Evolutionary conservation across 2,329 filamentous ascomycete species (phyloP), one percentile per base, ranked within the genome.

Genomic region (Calonectria pteridis): DNA sequence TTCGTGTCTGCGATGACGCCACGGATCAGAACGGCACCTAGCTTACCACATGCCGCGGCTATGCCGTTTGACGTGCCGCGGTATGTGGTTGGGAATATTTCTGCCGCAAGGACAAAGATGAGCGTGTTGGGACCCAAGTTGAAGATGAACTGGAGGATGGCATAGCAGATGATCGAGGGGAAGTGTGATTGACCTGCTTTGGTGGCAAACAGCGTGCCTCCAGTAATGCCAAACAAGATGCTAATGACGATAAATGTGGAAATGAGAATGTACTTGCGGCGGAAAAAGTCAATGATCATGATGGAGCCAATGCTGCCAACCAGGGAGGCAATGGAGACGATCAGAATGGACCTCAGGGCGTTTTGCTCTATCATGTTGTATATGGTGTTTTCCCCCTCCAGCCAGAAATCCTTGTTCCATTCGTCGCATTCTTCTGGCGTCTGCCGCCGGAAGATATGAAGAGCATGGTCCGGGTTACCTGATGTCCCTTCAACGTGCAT

Each of bases 1-100:
- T 10, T 6, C 6, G 59, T 64, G 6, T 4, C 11, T 18, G 53
- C 28, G 28, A 69, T 69, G 16, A 69, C n/a, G 4, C 35, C 55
- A 5, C 79, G 79, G 13, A 80, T 75, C 14, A 80, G 67, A 14
- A 83, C 75, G 9, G 82, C 81, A 6, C 82, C 82, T 10, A 82
- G 35, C 70, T 83, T 83, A 0, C 82, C 82, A 1, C 72, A 67
- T 4, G 81, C 82, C 10, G 82, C 82, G 1, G 81, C 77, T 33
- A 83, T 74, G 13, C 82, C 82, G 63, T 82, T 81, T 51, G 80
- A 81, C 1, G 81, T 82, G 10, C 80, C 81, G 16, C 82, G 77
- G 64, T 79, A 81, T 5, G 77, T 76, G 3, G 82, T 82, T 18
- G 81, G 81, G 65, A 81, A 83, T 28, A 83, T 77, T 74, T 84